phyloP scores from a whole-genome alignment of 1,139 yeast species.

The Zygoascus sp. region DNA sequence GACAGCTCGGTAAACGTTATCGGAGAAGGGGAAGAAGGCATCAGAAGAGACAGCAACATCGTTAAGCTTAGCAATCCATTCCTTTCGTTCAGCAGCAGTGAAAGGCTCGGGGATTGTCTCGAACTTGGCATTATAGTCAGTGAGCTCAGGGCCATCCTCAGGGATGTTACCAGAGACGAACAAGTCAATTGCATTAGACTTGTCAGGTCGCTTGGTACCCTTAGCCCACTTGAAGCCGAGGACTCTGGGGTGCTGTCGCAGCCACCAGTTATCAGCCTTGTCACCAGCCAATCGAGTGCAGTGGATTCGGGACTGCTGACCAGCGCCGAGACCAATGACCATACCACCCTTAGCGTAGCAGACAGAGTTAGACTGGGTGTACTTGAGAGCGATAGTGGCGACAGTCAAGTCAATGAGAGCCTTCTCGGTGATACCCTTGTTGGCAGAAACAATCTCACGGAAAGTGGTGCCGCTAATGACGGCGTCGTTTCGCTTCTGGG shows the following conservation, averaged over 20 bases:
- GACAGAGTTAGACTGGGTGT: slow-evolving; percentile 97
- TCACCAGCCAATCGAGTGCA: slow-evolving; percentile 99
- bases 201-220: slow-evolving; percentile 98
- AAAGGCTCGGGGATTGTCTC: slow-evolving; percentile 78
- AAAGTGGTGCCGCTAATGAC: slow-evolving; percentile 83
- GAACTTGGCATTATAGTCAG: slow-evolving; percentile 87
- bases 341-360: slow-evolving; percentile 98
- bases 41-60: slow-evolving; percentile 92
- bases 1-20: slow-evolving; percentile 95
- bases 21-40: slow-evolving; percentile 99
- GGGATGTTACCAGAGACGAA: slow-evolving; percentile 91
- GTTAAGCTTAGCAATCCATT: slow-evolving; percentile 74
- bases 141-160: slow-evolving; percentile 83
- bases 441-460: slow-evolving; percentile 84
- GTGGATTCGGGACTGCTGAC: slow-evolving; percentile 98
- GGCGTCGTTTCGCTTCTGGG: slow-evolving; percentile 97
- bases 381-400: slow-evolving; percentile 94
- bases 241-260: slow-evolving; percentile 95
- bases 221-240: slow-evolving; percentile 93
- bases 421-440: slow-evolving; percentile 84
- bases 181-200: slow-evolving; percentile 94
- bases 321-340: slow-evolving; percentile 98
- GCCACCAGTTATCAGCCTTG: slow-evolving; percentile 99
- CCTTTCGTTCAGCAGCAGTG: slow-evolving; percentile 75
- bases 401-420: slow-evolving; percentile 91